Evolutionary conservation across 441 rosid genomes (phyloP).

Genomic region (Iberis amara): DNA sequence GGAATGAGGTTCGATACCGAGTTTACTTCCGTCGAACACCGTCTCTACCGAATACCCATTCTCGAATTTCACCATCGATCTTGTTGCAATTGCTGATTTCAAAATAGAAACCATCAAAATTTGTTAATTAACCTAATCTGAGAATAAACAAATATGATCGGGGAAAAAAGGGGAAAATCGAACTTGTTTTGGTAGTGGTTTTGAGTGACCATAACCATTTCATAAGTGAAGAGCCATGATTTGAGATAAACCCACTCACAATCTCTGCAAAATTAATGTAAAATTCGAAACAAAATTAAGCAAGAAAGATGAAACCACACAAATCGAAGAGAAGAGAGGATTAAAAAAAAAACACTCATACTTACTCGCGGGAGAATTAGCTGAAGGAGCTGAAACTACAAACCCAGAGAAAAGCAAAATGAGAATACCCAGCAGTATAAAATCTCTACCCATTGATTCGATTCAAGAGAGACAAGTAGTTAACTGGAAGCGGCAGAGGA

Average conservation of each 20-base stretch:
- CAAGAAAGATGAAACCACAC: background rate
- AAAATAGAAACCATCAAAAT: conserved; percentile 3
- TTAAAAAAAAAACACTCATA: background rate
- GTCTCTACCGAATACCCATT: conserved; percentile 86
- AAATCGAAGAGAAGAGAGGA: conserved; percentile 9
- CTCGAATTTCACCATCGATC: conserved; percentile 87
- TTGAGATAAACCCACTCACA: conserved; percentile 62
- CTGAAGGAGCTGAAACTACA: conserved; percentile 52
- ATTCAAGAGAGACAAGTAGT: conserved; percentile 2
- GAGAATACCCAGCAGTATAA: conserved; percentile 35
- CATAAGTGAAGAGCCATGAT: conserved; percentile 54
- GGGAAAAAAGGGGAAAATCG: background rate
- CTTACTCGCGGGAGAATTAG: conserved; percentile 77
- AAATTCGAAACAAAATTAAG: background rate
- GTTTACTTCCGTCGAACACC: conserved; percentile 92
- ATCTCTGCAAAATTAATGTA: conserved; percentile 47
- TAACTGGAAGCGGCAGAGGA: conserved; percentile 4
- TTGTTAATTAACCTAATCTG: background rate
- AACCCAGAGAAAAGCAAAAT: conserved; percentile 42
- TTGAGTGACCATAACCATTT: conserved; percentile 84
- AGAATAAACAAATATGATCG: background rate
- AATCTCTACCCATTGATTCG: conserved; percentile 40
- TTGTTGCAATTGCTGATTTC: conserved; percentile 56
- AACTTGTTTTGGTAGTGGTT: conserved; percentile 78
- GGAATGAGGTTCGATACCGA: conserved; percentile 74